Evolutionary conservation across 768 basidiomycete genomes (phyloP).

Genomic region (Rhodotorula toruloides): DNA sequence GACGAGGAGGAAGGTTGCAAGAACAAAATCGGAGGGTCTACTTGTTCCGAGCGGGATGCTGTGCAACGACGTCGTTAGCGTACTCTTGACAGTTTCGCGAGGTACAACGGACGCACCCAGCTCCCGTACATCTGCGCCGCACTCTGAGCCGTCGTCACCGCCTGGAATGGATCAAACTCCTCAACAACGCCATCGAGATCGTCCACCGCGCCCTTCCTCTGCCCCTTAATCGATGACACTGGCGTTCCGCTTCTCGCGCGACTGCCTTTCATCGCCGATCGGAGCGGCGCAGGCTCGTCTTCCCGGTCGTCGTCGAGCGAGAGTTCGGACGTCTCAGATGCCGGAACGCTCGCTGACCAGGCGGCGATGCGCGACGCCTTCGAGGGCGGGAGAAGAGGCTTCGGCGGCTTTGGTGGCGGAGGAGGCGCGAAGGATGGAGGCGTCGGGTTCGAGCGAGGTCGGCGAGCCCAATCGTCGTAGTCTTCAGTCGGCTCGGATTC

Average conservation of each 20-base stretch:
- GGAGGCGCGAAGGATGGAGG: background rate
- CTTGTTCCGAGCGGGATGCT: background rate
- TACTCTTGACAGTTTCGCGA: too few species aligned
- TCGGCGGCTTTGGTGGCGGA: background rate
- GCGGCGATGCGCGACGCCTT: constrained; percentile 35
- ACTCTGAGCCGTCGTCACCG: background rate
- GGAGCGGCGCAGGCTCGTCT: background rate
- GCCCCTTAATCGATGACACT: background rate
- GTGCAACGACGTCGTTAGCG: background rate
- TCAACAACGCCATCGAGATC: constrained; percentile 5
- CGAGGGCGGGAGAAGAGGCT: constrained; percentile 23
- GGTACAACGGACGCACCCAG: constrained; percentile 5
- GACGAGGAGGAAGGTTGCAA: too few species aligned
- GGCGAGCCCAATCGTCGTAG: background rate
- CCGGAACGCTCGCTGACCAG: constrained; percentile 18
- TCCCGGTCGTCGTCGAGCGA: background rate
- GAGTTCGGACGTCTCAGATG: background rate
- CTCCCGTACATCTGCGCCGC: constrained; percentile 7
- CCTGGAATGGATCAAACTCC: constrained; percentile 7
- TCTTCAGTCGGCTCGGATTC: background rate
- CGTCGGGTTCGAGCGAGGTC: background rate
- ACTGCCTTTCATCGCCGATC: constrained; percentile 19
- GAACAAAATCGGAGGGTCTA: too few species aligned
- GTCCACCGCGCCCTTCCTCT: background rate
- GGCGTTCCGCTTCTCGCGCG: background rate